phyloP scores from a whole-genome alignment of 1,139 yeast species.

The Debaryomyces coudertii region DNA sequence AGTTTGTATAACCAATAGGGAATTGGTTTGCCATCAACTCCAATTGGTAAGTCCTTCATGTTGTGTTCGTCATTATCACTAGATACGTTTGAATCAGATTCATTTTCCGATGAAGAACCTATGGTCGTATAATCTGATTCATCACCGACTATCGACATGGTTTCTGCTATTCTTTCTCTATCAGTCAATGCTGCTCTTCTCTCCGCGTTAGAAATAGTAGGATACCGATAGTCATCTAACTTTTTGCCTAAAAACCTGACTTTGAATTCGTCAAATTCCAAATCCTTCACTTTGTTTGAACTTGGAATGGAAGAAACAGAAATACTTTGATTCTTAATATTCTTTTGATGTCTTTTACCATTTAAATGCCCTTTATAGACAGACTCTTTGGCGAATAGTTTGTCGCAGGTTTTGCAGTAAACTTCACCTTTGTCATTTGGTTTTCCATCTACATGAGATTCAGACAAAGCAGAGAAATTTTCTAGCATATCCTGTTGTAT shows the following conservation, averaged over 20 bases:
- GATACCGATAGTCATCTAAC: constrained; percentile 41
- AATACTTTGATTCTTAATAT: constrained; percentile 22
- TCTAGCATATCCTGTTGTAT: constrained; percentile 34
- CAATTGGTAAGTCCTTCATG: constrained; percentile 67
- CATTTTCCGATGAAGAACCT: constrained; percentile 36
- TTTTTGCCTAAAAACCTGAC: constrained; percentile 36
- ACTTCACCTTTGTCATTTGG: constrained; percentile 37
- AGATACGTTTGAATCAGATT: constrained; percentile 27
- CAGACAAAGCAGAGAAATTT: constrained; percentile 26
- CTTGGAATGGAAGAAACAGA: constrained; percentile 5
- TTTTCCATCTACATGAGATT: constrained; percentile 17
- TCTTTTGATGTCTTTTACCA: constrained; percentile 78
- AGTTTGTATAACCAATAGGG: constrained; percentile 93
- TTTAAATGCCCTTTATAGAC: constrained; percentile 70
- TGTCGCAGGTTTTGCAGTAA: constrained; percentile 69
- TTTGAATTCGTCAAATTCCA: constrained; percentile 31
- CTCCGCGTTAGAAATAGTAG: constrained; percentile 65
- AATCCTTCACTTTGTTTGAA: constrained; percentile 7
- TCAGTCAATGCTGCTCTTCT: constrained; percentile 73
- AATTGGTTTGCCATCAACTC: constrained; percentile 88
- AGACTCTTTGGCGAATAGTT: constrained; percentile 61
- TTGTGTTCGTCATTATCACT: constrained; percentile 26
- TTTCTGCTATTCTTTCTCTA: constrained; percentile 65
- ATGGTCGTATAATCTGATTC: constrained; percentile 40
- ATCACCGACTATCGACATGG: constrained; percentile 31